A percentile compares a stretch with the other conserved stretches of the same genome.
Conservation (phyloP, 768 basidiomycete species). For the Phlebiopsis gigantea region DNA sequence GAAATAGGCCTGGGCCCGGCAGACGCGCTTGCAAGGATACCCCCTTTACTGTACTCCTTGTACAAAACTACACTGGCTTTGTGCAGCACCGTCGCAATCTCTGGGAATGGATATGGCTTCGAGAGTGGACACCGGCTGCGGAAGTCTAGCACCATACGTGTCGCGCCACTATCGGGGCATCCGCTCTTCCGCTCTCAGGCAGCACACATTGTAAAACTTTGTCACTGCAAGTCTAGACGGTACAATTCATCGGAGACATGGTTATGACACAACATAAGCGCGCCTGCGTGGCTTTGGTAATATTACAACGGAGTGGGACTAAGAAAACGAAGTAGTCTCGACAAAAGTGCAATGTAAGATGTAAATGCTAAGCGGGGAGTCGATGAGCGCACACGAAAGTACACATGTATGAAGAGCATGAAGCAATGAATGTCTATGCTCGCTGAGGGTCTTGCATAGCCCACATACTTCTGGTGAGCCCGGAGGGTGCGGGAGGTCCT, state of each 20-base stretch:
- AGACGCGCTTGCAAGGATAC: constrained; percentile 1
- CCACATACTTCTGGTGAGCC: constrained; percentile 18
- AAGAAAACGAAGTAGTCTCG: background rate
- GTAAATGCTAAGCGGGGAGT: background rate
- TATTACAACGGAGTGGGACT: background rate
- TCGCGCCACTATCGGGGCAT: no score
- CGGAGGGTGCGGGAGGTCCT: constrained; percentile 7
- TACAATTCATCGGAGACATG: background rate
- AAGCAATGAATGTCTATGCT: constrained; percentile 6
- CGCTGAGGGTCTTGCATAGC: constrained; percentile 18
- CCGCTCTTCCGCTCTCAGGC: no score
- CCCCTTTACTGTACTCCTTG: constrained; percentile 3
- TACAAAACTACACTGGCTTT: constrained; percentile 4
- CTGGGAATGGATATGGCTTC: background rate
- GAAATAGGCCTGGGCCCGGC: constrained; percentile 41
- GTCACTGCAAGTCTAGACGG: background rate
- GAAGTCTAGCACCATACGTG: no score
- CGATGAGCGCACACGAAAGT: background rate
- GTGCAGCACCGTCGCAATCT: background rate
- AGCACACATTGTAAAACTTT: no score
- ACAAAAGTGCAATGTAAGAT: background rate
- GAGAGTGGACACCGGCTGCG: background rate
- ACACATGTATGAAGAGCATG: background rate
- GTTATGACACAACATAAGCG: background rate
- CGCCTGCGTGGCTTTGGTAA: background rate